A percentile compares a stretch with the other conserved stretches of the same genome.
These are phyloP conservation scores for Bruguiera parviflora DNA, from an alignment of 345 rosid species.

Conservation along the genomic window DNA sequence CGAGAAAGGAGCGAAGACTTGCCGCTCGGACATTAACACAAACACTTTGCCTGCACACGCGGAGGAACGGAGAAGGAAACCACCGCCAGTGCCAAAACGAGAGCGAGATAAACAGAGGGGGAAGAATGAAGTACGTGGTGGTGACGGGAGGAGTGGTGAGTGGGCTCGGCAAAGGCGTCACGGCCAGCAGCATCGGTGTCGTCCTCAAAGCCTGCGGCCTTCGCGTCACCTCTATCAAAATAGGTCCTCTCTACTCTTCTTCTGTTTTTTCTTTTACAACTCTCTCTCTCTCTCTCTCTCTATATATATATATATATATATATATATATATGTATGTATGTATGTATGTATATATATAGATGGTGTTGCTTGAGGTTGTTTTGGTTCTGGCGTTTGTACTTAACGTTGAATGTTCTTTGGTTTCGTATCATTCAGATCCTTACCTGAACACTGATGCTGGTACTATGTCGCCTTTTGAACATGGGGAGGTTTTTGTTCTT, in stretches of 20 bases:
- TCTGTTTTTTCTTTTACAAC: neutral
- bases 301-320: no score
- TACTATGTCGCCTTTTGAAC: slow-evolving; percentile 98
- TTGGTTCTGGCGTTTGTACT: no score
- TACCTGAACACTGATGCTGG: slow-evolving; percentile 95
- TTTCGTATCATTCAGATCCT: slow-evolving; percentile 59
- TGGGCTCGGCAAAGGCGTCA: slow-evolving; percentile 97
- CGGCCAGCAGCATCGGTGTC: slow-evolving; percentile 94
- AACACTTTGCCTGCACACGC: slow-evolving; percentile 34
- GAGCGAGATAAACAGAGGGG: neutral
- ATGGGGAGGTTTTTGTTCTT: slow-evolving; percentile 95
- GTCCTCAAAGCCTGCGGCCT: slow-evolving; percentile 94
- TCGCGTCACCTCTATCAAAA: slow-evolving; percentile 95
- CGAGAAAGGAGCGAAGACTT: slow-evolving; percentile 1
- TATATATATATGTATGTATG: no score
- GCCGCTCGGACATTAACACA: slow-evolving; percentile 46
- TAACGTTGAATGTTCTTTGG: slow-evolving; percentile 1
- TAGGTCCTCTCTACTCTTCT: slow-evolving; percentile 39
- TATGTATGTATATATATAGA: no score
- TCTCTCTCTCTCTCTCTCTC: neutral
- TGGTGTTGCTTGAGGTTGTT: neutral
- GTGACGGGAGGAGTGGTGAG: slow-evolving; percentile 98
- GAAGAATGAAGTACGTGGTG: slow-evolving; percentile 81
- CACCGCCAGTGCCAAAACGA: slow-evolving; percentile 6
- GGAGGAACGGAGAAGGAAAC: neutral